Conservation (phyloP, 768 basidiomycete species). For the Paxillus involutus region DNA sequence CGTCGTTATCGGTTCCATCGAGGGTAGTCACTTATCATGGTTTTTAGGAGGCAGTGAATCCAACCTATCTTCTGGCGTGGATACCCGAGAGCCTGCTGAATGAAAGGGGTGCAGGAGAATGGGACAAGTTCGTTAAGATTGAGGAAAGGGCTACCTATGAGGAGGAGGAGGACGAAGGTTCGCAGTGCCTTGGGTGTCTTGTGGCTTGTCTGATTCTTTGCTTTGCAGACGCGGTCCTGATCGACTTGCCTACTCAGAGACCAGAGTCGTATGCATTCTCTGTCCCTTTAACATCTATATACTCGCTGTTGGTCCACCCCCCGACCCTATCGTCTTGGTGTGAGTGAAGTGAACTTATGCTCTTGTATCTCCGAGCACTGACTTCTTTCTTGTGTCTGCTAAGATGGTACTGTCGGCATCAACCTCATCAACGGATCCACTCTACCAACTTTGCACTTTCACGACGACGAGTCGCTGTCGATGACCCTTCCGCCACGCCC, state of each 20-base stretch:
- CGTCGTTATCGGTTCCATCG: conserved; percentile 26
- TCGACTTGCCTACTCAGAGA: conserved; percentile 78
- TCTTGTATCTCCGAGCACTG: not conserved
- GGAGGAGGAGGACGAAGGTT: conserved; percentile 72
- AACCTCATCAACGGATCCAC: conserved; percentile 87
- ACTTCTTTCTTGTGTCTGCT: not conserved
- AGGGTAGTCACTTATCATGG: conserved; percentile 8
- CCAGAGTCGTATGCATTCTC: conserved; percentile 95
- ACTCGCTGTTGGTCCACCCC: conserved; percentile 83
- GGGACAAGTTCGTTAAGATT: conserved; percentile 86
- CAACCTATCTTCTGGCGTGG: conserved; percentile 86
- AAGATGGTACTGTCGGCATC: conserved; percentile 86
- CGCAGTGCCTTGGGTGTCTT: conserved; percentile 17
- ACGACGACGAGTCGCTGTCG: conserved; percentile 93
- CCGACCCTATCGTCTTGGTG: conserved; percentile 86
- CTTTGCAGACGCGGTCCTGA: conserved; percentile 72
- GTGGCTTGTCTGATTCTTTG: conserved; percentile 6
- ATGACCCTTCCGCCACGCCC: conserved; percentile 48
- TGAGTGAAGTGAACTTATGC: conserved; percentile 37
- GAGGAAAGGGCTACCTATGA: conserved; percentile 62
- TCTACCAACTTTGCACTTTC: conserved; percentile 89
- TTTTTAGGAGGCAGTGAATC: conserved; percentile 67
- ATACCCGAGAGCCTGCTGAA: conserved; percentile 85
- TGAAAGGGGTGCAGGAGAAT: conserved; percentile 79
- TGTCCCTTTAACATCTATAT: conserved; percentile 86